Base-by-base conservation (phyloP, 805 yeast species). In the Ogataea parapolymorpha region DNA sequence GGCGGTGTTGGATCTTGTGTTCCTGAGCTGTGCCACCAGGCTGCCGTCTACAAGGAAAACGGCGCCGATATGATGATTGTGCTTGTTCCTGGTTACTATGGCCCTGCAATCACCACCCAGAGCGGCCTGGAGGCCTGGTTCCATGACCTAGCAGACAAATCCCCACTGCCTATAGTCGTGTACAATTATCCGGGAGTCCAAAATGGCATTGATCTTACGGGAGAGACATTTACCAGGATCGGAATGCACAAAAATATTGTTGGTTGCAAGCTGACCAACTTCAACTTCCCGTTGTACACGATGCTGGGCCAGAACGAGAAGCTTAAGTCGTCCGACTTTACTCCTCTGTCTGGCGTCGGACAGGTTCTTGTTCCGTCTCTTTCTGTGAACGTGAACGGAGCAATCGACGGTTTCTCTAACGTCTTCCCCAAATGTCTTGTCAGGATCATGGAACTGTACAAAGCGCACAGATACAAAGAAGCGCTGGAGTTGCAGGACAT, bases 201-300 rank as follows among this genome's bases (percentile, higher is more conserved):
- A 38, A 71, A 71, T 56, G 59, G 60, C 43, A 58, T 71, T 30
- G 49, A 49, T 40, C 61, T 72, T 39, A 59, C 56, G 20, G 69
- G 71, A 15, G 57, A 53, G 32, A 67, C 75, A 23, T 56, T 72
- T 41, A 61, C 56, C 32, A 63, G 61, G 42, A 66, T 74, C 30
- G 66, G 74, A 29, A 65, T 60, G 17, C 75, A 71, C 53, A 63
- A 67, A 41, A 73, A 72, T 51, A 69, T 71, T 46, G 71, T 75
- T 22, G 81, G 82, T 14, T 63, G 71, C 48, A 77, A 77, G 58
- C 62, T 75, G 41, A 68, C 78, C n/a, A 75, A 75, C 55, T 72
- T 70, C 29, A 74, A 76, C 53, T 66, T 75, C 28, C 64, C 76
- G 12, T 63, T 67, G 32, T 72, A 72, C 52, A 63, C 72, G 26